Percentiles rank a stretch among this genome's conserved stretches.
These are phyloP conservation scores for Plasmodium yoelii DNA, from an alignment of 169 alveolate genomes.

Conservation along the genomic window DNA sequence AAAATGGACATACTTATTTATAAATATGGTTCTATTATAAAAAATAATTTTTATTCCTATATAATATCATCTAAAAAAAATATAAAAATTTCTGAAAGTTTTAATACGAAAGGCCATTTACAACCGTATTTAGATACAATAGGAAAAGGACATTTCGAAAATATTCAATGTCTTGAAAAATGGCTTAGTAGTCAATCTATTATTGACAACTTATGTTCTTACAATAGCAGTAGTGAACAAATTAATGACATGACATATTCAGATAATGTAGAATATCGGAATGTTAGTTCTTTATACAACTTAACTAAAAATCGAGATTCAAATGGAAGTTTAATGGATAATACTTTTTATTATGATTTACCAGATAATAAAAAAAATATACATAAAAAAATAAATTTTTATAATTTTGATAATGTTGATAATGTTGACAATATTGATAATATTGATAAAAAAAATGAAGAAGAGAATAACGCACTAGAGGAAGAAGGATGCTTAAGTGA, in stretches of 20 bases:
- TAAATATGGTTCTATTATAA: not conserved
- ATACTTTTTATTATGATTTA: constrained; percentile 58
- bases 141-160: not conserved
- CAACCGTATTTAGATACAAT: not conserved
- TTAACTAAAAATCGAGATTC: not conserved
- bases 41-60: not conserved
- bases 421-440: not conserved
- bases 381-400: not conserved
- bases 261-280: not conserved
- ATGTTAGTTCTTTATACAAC: no score
- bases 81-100: not conserved
- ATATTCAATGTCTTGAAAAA: constrained; percentile 20
- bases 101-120: not conserved
- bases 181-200: constrained; percentile 32
- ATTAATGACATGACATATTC: not conserved
- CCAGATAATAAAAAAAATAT: constrained; percentile 25
- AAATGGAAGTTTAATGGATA: constrained; percentile 13
- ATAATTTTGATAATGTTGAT: not conserved
- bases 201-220: constrained; percentile 25
- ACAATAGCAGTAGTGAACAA: constrained; percentile 2
- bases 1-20: constrained; percentile 10
- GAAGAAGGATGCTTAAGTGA: not conserved
- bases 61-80: not conserved
- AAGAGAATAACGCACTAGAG: not conserved
- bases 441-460: not conserved